A percentile compares a stretch with the other conserved stretches of the same genome.
Conservation (phyloP, 2,329 filamentous ascomycete species). For the Beauveria bassiana region DNA sequence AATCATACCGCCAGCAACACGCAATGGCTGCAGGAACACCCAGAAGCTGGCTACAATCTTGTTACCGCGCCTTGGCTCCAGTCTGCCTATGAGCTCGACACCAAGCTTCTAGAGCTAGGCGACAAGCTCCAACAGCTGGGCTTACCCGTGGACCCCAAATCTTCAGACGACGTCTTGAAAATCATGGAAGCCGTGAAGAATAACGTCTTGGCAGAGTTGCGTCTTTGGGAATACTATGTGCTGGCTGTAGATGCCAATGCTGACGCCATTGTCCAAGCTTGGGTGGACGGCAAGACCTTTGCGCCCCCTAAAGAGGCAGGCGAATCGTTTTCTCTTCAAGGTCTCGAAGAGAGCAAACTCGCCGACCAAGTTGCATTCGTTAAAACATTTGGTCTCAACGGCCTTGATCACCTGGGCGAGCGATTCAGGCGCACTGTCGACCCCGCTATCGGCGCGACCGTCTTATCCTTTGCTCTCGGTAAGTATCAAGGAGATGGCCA, state of each 20-base stretch:
- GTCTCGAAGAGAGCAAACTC: slow-evolving; percentile 37
- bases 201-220: slow-evolving; percentile 67
- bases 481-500: slow-evolving; percentile 42
- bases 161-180: slow-evolving; percentile 62
- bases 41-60: slow-evolving; percentile 91
- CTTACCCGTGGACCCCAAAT: slow-evolving; percentile 67
- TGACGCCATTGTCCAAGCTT: slow-evolving; percentile 61
- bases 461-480: slow-evolving; percentile 40
- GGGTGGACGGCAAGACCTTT: slow-evolving; percentile 54
- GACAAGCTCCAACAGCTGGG: slow-evolving; percentile 61
- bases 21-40: slow-evolving; percentile 87
- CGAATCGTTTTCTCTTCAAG: slow-evolving; percentile 33
- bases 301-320: slow-evolving; percentile 38
- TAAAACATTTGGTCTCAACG: slow-evolving; percentile 59
- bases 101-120: slow-evolving; percentile 66
- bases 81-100: slow-evolving; percentile 55
- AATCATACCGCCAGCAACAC: slow-evolving; percentile 97
- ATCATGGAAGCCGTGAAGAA: slow-evolving; percentile 82
- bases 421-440: slow-evolving; percentile 68
- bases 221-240: slow-evolving; percentile 90
- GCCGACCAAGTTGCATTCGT: slow-evolving; percentile 55
- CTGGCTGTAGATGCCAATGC: slow-evolving; percentile 69
- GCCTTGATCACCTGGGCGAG: slow-evolving; percentile 68
- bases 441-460: slow-evolving; percentile 58
- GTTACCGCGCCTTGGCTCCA: slow-evolving; percentile 76